A percentile compares a stretch with the other conserved stretches of the same genome.
Conservation (phyloP, 2,329 filamentous ascomycete genomes). For the Rutstroemia sp. region DNA sequence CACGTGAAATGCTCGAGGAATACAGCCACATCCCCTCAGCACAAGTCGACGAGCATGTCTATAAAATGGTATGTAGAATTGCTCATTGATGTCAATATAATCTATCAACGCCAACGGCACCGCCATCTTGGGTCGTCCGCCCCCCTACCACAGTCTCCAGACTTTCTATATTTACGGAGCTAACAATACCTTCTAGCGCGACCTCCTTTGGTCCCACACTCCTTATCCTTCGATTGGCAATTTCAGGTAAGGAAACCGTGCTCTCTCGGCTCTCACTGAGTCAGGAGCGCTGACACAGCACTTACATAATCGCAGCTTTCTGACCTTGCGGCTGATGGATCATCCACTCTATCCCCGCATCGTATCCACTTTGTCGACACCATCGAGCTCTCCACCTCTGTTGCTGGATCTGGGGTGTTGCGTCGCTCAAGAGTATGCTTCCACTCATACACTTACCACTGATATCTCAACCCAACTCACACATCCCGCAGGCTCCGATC, state of each 20-base stretch:
- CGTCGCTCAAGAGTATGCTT: slow-evolving; percentile 30
- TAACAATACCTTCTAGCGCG: slow-evolving; percentile 8
- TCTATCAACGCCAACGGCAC: neutral
- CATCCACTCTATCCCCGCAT: slow-evolving; percentile 10
- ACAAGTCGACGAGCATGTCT: slow-evolving; percentile 16
- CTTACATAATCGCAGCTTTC: neutral
- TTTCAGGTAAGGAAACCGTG: slow-evolving; percentile 12
- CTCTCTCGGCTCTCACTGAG: slow-evolving; percentile 5
- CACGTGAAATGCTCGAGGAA: slow-evolving; percentile 15
- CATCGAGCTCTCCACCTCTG: neutral
- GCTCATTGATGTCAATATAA: neutral
- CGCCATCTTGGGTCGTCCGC: too few relatives aligned
- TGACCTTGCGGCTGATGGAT: slow-evolving; percentile 6
- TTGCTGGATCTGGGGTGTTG: slow-evolving; percentile 35
- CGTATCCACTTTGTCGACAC: slow-evolving; percentile 1
- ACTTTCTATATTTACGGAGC: neutral
- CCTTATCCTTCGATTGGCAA: slow-evolving; percentile 22
- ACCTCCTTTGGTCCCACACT: slow-evolving; percentile 16
- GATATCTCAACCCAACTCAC: neutral
- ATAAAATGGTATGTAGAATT: slow-evolving; percentile 11
- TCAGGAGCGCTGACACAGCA: neutral
- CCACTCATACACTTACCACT: neutral
- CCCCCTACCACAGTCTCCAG: neutral
- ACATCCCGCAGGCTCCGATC: slow-evolving; percentile 26
- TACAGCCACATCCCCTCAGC: slow-evolving; percentile 14